Evolutionary conservation across 495 filamentous ascomycete species (phyloP).

Genomic region (Hypomontagnella submonticulosa): DNA sequence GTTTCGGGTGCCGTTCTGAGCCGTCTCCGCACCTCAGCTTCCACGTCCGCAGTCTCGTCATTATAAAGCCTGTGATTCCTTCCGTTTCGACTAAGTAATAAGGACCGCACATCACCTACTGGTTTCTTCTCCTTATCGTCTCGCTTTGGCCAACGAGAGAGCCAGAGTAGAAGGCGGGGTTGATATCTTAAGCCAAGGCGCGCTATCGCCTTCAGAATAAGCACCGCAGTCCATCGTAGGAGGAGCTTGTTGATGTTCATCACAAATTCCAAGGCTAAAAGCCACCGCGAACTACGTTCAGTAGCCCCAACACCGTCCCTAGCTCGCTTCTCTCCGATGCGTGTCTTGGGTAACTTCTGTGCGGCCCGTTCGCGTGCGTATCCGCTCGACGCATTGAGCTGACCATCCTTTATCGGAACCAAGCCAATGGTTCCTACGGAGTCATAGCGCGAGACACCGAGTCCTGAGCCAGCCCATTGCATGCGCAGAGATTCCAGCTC

Average conservation of each 20-base stretch:
- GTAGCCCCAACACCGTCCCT: conserved; percentile 79
- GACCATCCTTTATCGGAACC: conserved; percentile 59
- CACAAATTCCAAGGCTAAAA: conserved; percentile 78
- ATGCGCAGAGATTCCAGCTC: conserved; percentile 70
- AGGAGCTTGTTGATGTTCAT: conserved; percentile 76
- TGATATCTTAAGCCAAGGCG: conserved; percentile 69
- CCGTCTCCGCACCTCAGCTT: conserved; percentile 74
- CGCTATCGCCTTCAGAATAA: conserved; percentile 64
- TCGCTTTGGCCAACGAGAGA: conserved; percentile 58
- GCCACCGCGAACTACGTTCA: conserved; percentile 76
- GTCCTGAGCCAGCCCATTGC: conserved; percentile 59
- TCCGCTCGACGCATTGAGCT: conserved; percentile 62
- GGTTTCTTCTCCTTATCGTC: conserved; percentile 41
- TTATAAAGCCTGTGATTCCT: conserved; percentile 33
- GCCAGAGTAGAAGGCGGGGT: conserved; percentile 70
- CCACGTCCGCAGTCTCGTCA: conserved; percentile 61
- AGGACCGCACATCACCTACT: conserved; percentile 21
- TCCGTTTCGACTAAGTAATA: conserved; percentile 12
- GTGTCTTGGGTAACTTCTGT: conserved; percentile 62
- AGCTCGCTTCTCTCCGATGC: conserved; percentile 54
- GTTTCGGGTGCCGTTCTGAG: conserved; percentile 47
- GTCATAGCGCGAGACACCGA: conserved; percentile 58
- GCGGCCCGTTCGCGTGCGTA: conserved; percentile 75
- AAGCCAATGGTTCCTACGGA: conserved; percentile 63
- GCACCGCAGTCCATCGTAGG: conserved; percentile 65